Percentiles rank a stretch among this genome's conserved stretches.
Conservation (phyloP, 2,329 filamentous ascomycete genomes). For the Huntiella bhutanensis region DNA sequence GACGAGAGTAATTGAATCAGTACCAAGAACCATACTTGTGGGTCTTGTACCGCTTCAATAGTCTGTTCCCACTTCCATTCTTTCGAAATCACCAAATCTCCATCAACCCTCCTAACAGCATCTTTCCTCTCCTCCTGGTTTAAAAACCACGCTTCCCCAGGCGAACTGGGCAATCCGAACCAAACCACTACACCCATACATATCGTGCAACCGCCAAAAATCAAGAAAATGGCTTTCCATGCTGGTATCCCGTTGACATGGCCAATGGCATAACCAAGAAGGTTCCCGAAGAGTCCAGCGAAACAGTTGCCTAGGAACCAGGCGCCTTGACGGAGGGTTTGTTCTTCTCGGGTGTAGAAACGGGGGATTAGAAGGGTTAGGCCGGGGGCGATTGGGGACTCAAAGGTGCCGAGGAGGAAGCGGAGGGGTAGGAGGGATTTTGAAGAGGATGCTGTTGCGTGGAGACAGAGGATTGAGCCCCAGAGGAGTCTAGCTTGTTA, state of each 20-base stretch:
- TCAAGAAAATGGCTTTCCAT: conserved; percentile 41
- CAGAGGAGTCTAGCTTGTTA: conserved; percentile 6
- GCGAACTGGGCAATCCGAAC: conserved; percentile 38
- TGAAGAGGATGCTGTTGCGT: conserved; percentile 13
- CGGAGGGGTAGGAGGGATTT: conserved; percentile 12
- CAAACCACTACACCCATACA: conserved; percentile 33
- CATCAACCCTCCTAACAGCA: conserved; percentile 17
- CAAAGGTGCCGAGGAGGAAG: conserved; percentile 14
- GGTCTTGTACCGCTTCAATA: conserved; percentile 15
- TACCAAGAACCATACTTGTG: conserved; percentile 16
- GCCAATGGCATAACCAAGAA: conserved; percentile 15
- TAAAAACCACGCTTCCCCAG: conserved; percentile 14
- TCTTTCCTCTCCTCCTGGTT: conserved; percentile 15
- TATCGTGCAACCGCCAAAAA: conserved; percentile 35
- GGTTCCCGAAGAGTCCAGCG: conserved; percentile 14
- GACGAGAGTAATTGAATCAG: conserved; percentile 15
- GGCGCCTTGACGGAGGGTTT: conserved; percentile 15
- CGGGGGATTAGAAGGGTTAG: conserved; percentile 11
- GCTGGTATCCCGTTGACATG: conserved; percentile 20
- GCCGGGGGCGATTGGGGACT: conserved; percentile 12
- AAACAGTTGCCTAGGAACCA: conserved; percentile 17
- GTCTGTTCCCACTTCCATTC: conserved; percentile 16
- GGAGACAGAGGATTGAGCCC: conserved; percentile 13
- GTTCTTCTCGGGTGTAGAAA: conserved; percentile 16
- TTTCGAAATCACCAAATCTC: conserved; percentile 15